Base-by-base conservation (phyloP, 164 flowering plant species). In the Euptelea pleiosperma region DNA sequence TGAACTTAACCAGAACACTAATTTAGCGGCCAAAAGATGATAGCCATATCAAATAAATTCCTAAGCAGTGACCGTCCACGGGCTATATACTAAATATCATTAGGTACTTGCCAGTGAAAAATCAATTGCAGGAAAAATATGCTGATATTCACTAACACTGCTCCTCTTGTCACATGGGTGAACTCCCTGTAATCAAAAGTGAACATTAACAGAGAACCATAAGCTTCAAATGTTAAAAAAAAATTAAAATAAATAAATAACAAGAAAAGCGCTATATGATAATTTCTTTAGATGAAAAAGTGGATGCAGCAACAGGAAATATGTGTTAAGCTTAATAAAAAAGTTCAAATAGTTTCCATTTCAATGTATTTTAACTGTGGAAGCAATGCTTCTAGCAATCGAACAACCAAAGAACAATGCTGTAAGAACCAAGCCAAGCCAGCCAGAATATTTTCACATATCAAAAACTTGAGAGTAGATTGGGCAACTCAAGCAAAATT, bases 81-180 rank as follows among this genome's bases (percentile, higher is more conserved):
- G 14, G 2, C 16, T 6, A 33, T 51, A 9, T 33, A 31, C 15
- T 12, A 33, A n/a, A 18, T 19, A 51, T 14, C 5, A 21, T 8
- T 24, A 46, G 30, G 21, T 51, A 76, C 87, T 77, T 78, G 62
- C 99, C 91, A 76, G 70, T 22, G 97, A 90, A 70, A 93, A 93
- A 75, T 93, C 89, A 71, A 93, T 72, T 62, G 94, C 94, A 43
- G 99, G 99, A 64, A 93, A 93, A 39, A 86, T 74, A 58, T 70
- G 60, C n/a, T 55, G 72, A 66, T 86, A 93, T 55, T 90, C 92
- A 10, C 59, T 72, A 34, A 85, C 60, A 67, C 76, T 85, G 75
- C 91, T 77, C 70, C 96, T 73, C 77, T 72, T 78, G 68, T 90
- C 99, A 76, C 99, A 93, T 42, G 91, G 89, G 77, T 90, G 90